These are phyloP conservation scores for Monosporascus sp. DNA, from an alignment of 2,329 filamentous ascomycete species.

Conservation along the genomic window DNA sequence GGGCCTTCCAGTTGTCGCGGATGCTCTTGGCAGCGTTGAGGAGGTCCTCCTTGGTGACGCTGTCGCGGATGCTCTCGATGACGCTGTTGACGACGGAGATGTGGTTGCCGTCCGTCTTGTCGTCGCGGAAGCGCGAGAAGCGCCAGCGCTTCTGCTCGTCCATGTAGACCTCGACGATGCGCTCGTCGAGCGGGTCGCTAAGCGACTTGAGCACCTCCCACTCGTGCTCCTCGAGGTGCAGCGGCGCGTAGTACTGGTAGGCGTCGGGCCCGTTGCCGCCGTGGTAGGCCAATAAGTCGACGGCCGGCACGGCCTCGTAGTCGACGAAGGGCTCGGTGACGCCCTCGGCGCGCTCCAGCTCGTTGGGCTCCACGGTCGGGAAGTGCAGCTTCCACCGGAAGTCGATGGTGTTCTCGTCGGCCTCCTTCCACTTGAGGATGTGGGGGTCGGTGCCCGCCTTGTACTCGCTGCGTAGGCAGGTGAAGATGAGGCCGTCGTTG, in stretches of 20 bases:
- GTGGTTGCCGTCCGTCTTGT: slow-evolving; percentile 90
- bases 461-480: slow-evolving; percentile 84
- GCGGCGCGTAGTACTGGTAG: slow-evolving; percentile 62
- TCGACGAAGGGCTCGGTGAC: slow-evolving; percentile 61
- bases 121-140: slow-evolving; percentile 83
- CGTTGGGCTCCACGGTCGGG: slow-evolving; percentile 62
- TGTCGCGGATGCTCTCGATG: slow-evolving; percentile 81
- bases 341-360: slow-evolving; percentile 62
- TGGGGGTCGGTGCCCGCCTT: slow-evolving; percentile 85
- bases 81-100: slow-evolving; percentile 79
- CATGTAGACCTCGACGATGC: slow-evolving; percentile 85
- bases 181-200: slow-evolving; percentile 71
- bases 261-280: slow-evolving; percentile 46
- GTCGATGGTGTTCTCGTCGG: slow-evolving; percentile 91
- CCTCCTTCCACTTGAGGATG: slow-evolving; percentile 97
- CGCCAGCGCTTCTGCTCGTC: slow-evolving; percentile 74
- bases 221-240: slow-evolving; percentile 68
- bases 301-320: slow-evolving; percentile 73
- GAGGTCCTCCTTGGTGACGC: slow-evolving; percentile 78
- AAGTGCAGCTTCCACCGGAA: slow-evolving; percentile 79
- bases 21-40: slow-evolving; percentile 65
- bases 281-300: slow-evolving; percentile 66
- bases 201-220: slow-evolving; percentile 78
- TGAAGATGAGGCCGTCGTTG: slow-evolving; percentile 96
- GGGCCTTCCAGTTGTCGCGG: slow-evolving; percentile 73